Evolutionary conservation across 2,329 filamentous ascomycete species (phyloP).

Genomic region (Calonectria pteridis): DNA sequence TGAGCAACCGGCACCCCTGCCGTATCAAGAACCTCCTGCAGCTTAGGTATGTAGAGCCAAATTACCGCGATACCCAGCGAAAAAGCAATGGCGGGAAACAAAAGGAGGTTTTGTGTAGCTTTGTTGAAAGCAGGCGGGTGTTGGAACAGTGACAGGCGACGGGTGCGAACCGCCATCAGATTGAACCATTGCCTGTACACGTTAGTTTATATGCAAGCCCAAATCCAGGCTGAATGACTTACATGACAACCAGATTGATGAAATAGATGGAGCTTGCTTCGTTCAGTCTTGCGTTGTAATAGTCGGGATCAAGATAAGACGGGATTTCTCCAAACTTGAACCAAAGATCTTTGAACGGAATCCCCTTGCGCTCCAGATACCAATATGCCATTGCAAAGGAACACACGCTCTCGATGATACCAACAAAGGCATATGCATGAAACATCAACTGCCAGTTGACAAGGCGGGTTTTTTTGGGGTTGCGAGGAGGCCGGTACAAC

Average conservation of each 20-base stretch:
- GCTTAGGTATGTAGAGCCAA: slow-evolving; percentile 74
- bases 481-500: slow-evolving; percentile 75
- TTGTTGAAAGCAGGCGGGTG: slow-evolving; percentile 77
- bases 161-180: slow-evolving; percentile 77
- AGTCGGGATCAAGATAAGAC: slow-evolving; percentile 63
- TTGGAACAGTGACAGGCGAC: slow-evolving; percentile 76
- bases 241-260: slow-evolving; percentile 82
- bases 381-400: slow-evolving; percentile 76
- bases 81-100: slow-evolving; percentile 79
- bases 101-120: slow-evolving; percentile 73
- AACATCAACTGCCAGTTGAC: slow-evolving; percentile 80
- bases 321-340: slow-evolving; percentile 74
- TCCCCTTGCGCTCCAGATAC: slow-evolving; percentile 72
- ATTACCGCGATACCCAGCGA: slow-evolving; percentile 77
- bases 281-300: slow-evolving; percentile 68
- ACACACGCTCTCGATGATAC: slow-evolving; percentile 69
- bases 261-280: slow-evolving; percentile 82
- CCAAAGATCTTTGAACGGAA: slow-evolving; percentile 75
- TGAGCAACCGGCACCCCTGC: slow-evolving; percentile 75
- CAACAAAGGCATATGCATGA: slow-evolving; percentile 79
- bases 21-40: slow-evolving; percentile 73
- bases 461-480: slow-evolving; percentile 76
- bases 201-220: slow-evolving; percentile 17
- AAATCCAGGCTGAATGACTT: slow-evolving; percentile 5
- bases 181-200: slow-evolving; percentile 74